Evolutionary conservation across 2,329 filamentous ascomycete species (phyloP).

Genomic region (Metarhizium guizhouense): DNA sequence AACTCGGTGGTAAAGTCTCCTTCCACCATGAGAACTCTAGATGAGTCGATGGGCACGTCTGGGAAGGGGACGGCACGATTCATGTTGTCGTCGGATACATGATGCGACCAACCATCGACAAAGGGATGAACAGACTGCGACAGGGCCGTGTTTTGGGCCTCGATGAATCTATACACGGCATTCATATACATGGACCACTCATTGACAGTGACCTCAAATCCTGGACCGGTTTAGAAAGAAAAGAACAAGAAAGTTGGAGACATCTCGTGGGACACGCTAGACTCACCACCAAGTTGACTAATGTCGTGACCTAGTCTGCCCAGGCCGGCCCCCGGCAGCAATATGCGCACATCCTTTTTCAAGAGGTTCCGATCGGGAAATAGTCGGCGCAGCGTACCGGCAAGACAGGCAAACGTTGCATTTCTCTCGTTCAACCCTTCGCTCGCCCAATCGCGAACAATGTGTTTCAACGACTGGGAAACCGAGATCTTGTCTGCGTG

Average conservation of each 20-base stretch:
- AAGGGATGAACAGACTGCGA: conserved; percentile 37
- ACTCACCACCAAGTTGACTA: conserved; percentile 28
- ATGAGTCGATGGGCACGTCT: conserved; percentile 24
- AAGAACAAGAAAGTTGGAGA: neutral
- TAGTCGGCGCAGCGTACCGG: conserved; percentile 21
- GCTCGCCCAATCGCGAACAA: conserved; percentile 46
- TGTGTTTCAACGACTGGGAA: conserved; percentile 46
- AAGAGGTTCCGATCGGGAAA: conserved; percentile 17
- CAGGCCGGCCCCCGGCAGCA: conserved; percentile 45
- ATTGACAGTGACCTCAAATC: conserved; percentile 44
- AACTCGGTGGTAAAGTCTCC: conserved; percentile 45
- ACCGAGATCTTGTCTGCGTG: conserved; percentile 37
- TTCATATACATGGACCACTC: conserved; percentile 53
- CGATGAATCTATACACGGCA: conserved; percentile 40
- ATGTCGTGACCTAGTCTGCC: conserved; percentile 45
- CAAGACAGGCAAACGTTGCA: conserved; percentile 30
- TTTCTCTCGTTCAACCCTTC: conserved; percentile 37
- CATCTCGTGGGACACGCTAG: neutral
- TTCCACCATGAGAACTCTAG: conserved; percentile 38
- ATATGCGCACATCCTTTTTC: conserved; percentile 21
- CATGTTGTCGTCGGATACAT: conserved; percentile 37
- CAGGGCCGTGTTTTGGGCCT: conserved; percentile 17
- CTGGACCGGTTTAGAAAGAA: conserved; percentile 13
- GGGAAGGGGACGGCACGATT: conserved; percentile 37
- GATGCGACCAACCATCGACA: conserved; percentile 48